Percentiles rank a stretch among this genome's conserved stretches.
Evolutionary conservation across 148 eudicot species (phyloP).

Genomic region (Cornus controversa): DNA sequence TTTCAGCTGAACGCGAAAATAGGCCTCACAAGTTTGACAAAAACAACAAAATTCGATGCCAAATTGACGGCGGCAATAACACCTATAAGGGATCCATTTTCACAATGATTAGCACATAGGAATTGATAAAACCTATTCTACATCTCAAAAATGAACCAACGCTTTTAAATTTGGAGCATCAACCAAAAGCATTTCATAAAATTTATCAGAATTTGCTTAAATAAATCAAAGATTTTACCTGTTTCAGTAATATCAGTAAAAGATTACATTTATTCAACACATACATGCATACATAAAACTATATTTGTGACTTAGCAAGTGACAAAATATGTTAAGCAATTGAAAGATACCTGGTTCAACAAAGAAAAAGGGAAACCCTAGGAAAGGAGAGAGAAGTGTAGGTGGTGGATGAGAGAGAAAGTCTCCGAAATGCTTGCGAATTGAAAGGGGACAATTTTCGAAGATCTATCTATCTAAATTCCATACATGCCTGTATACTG

Average conservation of each 20-base stretch:
- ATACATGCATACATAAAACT: neutral
- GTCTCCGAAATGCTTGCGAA: conserved; percentile 5
- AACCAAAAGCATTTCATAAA: neutral
- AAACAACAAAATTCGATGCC: neutral
- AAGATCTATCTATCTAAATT: neutral
- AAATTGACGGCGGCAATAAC: neutral
- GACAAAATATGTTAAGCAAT: neutral
- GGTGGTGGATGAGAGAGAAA: neutral
- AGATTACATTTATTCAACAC: neutral
- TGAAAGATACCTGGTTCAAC: conserved; percentile 10
- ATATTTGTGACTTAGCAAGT: neutral
- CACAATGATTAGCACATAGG: neutral
- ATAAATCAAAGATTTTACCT: neutral
- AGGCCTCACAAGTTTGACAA: conserved; percentile 4
- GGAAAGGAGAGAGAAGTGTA: conserved; percentile 4
- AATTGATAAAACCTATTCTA: neutral
- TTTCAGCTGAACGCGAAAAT: conserved; percentile 21
- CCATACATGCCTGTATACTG: neutral
- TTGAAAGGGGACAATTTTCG: neutral
- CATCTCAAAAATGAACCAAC: neutral
- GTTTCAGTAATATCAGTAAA: neutral
- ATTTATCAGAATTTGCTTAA: neutral
- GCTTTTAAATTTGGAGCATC: neutral
- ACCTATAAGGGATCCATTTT: neutral
- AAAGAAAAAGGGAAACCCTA: conserved; percentile 18